Evolutionary conservation across 2,329 filamentous ascomycete genomes (phyloP).

Genomic region (Xylaria sp.): DNA sequence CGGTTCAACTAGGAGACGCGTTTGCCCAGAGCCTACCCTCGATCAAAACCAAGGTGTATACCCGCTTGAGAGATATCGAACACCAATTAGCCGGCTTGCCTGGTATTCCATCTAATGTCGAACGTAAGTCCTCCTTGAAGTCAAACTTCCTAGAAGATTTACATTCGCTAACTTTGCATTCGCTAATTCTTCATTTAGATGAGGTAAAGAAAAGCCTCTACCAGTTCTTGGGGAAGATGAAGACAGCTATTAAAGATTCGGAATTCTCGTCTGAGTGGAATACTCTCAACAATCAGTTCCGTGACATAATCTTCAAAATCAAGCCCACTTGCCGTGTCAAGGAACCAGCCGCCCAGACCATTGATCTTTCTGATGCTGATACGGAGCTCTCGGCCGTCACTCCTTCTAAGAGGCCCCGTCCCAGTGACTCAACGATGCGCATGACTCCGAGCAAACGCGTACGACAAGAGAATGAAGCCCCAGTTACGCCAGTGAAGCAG

Average conservation of each 20-base stretch:
- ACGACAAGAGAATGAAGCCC: slow-evolving; percentile 35
- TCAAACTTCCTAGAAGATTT: background rate
- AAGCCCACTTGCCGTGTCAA: slow-evolving; percentile 51
- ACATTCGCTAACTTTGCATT: no score
- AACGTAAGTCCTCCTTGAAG: slow-evolving; percentile 50
- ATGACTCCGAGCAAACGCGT: slow-evolving; percentile 45
- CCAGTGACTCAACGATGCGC: slow-evolving; percentile 50
- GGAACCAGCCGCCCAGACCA: slow-evolving; percentile 44
- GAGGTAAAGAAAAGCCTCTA: slow-evolving; percentile 70
- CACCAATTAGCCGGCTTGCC: slow-evolving; percentile 68
- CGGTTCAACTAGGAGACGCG: slow-evolving; percentile 63
- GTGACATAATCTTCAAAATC: slow-evolving; percentile 48
- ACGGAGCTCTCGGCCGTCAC: slow-evolving; percentile 43
- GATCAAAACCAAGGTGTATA: slow-evolving; percentile 64
- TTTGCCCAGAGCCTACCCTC: slow-evolving; percentile 66
- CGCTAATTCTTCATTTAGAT: slow-evolving; percentile 45
- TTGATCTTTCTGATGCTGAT: slow-evolving; percentile 48
- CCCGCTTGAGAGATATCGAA: slow-evolving; percentile 63
- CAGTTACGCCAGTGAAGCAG: slow-evolving; percentile 51
- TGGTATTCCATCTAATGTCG: slow-evolving; percentile 74
- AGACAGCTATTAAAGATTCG: slow-evolving; percentile 63
- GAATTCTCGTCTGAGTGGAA: slow-evolving; percentile 53
- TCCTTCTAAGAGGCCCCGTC: slow-evolving; percentile 45
- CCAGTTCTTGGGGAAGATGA: slow-evolving; percentile 66
- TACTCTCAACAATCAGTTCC: slow-evolving; percentile 50